A percentile compares a stretch with the other conserved stretches of the same genome.
Conservation (phyloP, 2,329 filamentous ascomycete genomes). For the Trichoderma harzianum region DNA sequence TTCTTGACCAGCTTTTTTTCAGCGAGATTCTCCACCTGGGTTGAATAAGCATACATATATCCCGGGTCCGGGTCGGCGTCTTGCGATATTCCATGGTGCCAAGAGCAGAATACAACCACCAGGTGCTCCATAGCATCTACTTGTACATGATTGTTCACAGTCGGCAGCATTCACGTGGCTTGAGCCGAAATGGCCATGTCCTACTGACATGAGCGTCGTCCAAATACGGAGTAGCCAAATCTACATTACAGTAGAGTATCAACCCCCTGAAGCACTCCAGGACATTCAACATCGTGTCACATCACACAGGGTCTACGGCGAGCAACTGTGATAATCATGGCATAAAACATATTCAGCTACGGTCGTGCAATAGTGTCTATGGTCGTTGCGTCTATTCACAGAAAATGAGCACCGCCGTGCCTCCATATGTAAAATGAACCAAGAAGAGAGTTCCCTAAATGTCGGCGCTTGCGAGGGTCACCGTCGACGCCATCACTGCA, state of each 20-base stretch:
- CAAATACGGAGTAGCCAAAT: background rate
- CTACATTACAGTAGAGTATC: background rate
- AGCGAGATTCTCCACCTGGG: background rate
- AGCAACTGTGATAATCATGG: background rate
- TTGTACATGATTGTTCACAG: background rate
- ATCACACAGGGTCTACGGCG: background rate
- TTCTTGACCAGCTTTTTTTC: background rate
- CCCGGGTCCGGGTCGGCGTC: background rate
- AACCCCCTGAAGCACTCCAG: background rate
- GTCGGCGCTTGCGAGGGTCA: background rate
- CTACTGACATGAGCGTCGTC: background rate
- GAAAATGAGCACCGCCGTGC: constrained; percentile 14
- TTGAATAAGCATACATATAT: background rate
- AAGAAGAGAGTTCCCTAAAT: constrained; percentile 9
- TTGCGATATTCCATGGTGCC: background rate
- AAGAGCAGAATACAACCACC: background rate
- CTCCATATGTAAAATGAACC: constrained; percentile 7
- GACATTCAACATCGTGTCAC: background rate
- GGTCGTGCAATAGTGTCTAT: background rate
- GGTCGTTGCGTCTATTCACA: constrained; percentile 9
- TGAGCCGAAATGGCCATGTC: background rate
- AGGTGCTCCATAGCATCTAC: background rate
- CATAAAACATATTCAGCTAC: background rate
- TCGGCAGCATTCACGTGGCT: background rate
- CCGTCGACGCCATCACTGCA: background rate